Evolutionary conservation across 768 basidiomycete genomes (phyloP), one percentile per base, ranked within the genome.

Genomic region (Phanerochaete sordida): DNA sequence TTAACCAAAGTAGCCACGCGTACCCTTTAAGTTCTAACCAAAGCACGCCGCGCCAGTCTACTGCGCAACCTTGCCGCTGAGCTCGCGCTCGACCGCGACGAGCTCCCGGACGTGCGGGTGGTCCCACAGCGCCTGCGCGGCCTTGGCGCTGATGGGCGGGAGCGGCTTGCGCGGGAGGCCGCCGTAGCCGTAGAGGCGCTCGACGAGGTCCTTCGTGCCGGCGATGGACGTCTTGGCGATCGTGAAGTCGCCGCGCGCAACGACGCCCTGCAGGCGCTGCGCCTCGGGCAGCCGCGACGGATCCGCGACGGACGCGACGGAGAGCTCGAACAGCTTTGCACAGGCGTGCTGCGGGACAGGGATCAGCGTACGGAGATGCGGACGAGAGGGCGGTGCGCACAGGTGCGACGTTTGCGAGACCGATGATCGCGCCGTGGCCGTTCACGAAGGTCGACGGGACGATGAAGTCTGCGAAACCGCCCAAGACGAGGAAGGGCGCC

Each of bases 341-440:
- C 87, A 73, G 0, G 91, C 74, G 66, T 84, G 69, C 86, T 91
- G 68, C 27, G 24, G 12, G 4, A 21, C 5, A 3, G 46, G 39
- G 7, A 43, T 43, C 39, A 43, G 35, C 26, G 12, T 55, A 9
- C 19, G 24, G 24, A 30, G 44, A 4, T 33, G n/a, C 3, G 21
- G 21, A 35, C 21, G 33, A 8, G 21, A 37, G 19, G 19, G 11
- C n/a, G 37, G 27, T 19, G 9, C 39, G 62, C 66, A 88, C 91
- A 6, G 92, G 92, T 45, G 89, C 86, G 58, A 95, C 71, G 70
- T 95, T 95, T 8, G 82, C 93, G 26, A 95, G 85, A 48, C 94
- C 94, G 44, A 90, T 93, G 70, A 96, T 96, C 53, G 93, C 93
- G 48, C 95, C 95, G 66, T 95, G 88, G 2, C 81, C 93, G 64